Evolutionary conservation across 108 stramenopile species (phyloP), one percentile per base, ranked within the genome.

Genomic region (Mediolabrus comicus): DNA sequence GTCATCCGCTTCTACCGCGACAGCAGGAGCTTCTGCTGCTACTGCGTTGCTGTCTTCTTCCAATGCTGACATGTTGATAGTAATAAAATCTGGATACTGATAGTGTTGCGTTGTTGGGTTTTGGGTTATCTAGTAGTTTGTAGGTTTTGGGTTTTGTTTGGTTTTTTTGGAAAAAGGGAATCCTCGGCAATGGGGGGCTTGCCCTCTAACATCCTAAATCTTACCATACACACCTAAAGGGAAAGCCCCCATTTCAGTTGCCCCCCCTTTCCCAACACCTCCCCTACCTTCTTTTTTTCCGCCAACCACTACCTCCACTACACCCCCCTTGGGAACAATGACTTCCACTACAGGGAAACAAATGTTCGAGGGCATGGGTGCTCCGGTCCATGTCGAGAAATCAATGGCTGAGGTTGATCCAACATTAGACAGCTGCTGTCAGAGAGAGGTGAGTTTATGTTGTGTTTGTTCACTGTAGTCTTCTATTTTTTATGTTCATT

Each of bases 331-430:
- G 12, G 39, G 12, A 12, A 11, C 16, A 29, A 63, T 54, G 59
- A 62, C 28, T 16, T 36, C 36, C 9, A 7, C 52, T 25, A 17
- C 36, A 13, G 22, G 46, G 8, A 53, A 26, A 53, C 61, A 65
- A 65, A 78, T 72, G 65, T 77, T 86, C 76, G 88, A 94, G 73
- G 90, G 92, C 10, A 58, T 91, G 7, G 92, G 90, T 35, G 90
- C 84, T 26, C 92, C 92, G 9, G 73, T 90, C 8, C 31, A 62
- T 0, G 28, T 91, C 59, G 62, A 74, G 17, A 51, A 77, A 36
- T 29, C 27, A 17, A 28, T 51, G 6, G 64, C 46, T 38, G 71
- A 35, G 10, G 79, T 86, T 55, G 92, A 94, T 79, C 92, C 92
- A 16, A 82, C 90, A 0, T 63, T 94, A 62, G 88, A 90, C 53